phyloP scores from a whole-genome alignment of 2,329 filamentous ascomycete genomes.

The Colletotrichum coccodes region DNA sequence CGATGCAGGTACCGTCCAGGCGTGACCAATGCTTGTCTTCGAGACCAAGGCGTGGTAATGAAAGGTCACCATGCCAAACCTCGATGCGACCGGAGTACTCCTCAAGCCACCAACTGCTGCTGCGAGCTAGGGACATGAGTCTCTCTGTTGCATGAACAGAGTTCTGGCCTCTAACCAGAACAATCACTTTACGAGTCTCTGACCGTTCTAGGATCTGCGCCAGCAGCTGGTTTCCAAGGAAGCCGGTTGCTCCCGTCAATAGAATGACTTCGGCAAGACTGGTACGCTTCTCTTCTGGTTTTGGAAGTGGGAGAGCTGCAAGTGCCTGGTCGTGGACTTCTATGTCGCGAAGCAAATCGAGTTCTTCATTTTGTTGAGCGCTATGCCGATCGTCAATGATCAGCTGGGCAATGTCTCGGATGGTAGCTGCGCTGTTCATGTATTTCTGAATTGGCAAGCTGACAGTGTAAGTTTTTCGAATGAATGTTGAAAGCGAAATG shows the following conservation, averaged over 20 bases:
- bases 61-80: slow-evolving; percentile 27
- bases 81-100: slow-evolving; percentile 1
- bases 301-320: background rate
- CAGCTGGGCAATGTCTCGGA: slow-evolving; percentile 14
- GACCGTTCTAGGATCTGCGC: slow-evolving; percentile 12
- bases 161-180: slow-evolving; percentile 27
- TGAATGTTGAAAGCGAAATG: slow-evolving; percentile 14
- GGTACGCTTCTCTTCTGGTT: background rate
- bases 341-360: slow-evolving; percentile 16
- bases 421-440: slow-evolving; percentile 19
- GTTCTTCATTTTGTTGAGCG: background rate
- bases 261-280: background rate
- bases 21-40: slow-evolving; percentile 1
- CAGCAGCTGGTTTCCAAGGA: slow-evolving; percentile 32
- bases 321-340: slow-evolving; percentile 4
- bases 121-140: slow-evolving; percentile 19
- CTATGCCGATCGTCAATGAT: background rate
- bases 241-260: slow-evolving; percentile 32
- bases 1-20: slow-evolving; percentile 5
- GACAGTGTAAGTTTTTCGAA: slow-evolving; percentile 10
- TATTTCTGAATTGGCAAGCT: slow-evolving; percentile 17
- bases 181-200: slow-evolving; percentile 4
- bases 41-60: slow-evolving; percentile 10
- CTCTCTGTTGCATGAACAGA: slow-evolving; percentile 23
- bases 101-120: slow-evolving; percentile 35